Percentiles rank a stretch among this genome's conserved stretches.
Evolutionary conservation across 73 alveolate species (phyloP).

Genomic region (Paramecium primaurelia): DNA sequence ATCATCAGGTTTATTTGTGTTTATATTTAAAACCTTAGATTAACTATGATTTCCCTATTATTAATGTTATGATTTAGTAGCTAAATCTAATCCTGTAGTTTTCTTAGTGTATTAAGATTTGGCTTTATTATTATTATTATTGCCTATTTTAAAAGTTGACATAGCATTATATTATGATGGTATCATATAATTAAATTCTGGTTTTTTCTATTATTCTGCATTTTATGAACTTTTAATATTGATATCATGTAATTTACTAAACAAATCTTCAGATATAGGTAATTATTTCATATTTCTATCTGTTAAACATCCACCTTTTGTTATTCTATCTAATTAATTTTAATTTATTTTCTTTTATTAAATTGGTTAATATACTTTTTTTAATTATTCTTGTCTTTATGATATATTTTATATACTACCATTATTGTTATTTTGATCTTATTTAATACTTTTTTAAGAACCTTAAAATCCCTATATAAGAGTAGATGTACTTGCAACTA

Average conservation of each 20-base stretch:
- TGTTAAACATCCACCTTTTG: conserved; percentile 46
- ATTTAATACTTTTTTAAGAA: background rate
- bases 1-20: conserved; percentile 19
- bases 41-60: background rate
- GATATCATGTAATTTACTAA: background rate
- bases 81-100: background rate
- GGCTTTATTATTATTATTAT: background rate
- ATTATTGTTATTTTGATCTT: conserved; percentile 15
- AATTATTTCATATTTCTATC: background rate
- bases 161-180: conserved; percentile 30
- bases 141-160: background rate
- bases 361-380: background rate
- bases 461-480: conserved; percentile 43
- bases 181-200: conserved; percentile 36
- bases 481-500: conserved; percentile 41
- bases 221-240: background rate
- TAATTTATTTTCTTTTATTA: background rate
- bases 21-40: background rate
- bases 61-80: background rate
- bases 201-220: background rate
- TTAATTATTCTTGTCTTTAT: background rate
- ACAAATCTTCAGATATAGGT: conserved; percentile 8
- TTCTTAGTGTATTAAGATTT: background rate
- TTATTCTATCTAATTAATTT: conserved; percentile 2
- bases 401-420: conserved; percentile 33